These are phyloP conservation scores for Chaetomiaceae sp. DNA, from an alignment of 2,329 filamentous ascomycete genomes.

Conservation along the genomic window DNA sequence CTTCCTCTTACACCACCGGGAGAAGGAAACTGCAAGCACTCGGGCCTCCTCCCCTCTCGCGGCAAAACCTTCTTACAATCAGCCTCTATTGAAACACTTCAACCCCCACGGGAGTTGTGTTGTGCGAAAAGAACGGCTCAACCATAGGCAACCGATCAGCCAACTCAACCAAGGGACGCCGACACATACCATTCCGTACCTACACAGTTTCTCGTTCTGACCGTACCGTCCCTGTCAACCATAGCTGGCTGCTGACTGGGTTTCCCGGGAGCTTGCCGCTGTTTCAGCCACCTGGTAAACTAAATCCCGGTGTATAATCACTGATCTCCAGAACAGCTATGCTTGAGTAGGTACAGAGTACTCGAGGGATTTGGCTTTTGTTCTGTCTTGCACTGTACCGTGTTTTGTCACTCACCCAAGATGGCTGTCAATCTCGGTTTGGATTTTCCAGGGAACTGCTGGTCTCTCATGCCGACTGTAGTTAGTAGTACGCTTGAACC, in stretches of 20 bases:
- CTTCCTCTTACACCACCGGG: no score
- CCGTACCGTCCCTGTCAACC: neutral
- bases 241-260: neutral
- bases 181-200: no score
- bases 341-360: neutral
- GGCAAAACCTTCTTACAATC: slow-evolving; percentile 3
- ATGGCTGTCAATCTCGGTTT: no score
- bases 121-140: neutral
- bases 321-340: neutral
- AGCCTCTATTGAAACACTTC: slow-evolving; percentile 16
- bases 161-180: neutral
- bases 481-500: no score
- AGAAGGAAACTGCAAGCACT: neutral
- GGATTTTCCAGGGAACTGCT: no score
- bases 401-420: no score
- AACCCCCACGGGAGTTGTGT: neutral
- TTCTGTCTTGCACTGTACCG: neutral
- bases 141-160: neutral
- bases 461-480: no score
- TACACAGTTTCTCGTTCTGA: no score
- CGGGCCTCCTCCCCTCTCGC: neutral
- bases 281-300: no score
- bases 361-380: no score
- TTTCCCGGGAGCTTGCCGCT: neutral
- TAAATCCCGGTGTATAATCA: neutral